Evolutionary conservation across 2,329 filamentous ascomycete genomes (phyloP).

Genomic region (Penicillium hesseltinei): DNA sequence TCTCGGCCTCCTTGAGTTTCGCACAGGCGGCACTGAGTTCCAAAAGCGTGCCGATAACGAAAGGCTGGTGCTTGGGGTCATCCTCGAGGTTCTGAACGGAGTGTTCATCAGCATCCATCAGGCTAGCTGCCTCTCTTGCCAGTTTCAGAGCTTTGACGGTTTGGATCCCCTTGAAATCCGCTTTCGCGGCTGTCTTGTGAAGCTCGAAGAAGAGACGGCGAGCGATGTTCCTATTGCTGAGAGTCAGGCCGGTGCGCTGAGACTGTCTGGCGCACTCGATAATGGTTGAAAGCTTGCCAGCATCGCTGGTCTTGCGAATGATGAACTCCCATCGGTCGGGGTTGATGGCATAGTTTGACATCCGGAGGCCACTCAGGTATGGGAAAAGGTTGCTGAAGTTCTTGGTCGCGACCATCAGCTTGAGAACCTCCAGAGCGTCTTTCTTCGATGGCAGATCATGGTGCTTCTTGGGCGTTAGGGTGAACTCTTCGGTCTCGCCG

Average conservation of each 20-base stretch:
- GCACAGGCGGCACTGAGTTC: constrained; percentile 47
- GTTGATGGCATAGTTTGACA: constrained; percentile 29
- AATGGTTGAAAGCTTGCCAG: constrained; percentile 36
- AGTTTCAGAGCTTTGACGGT: constrained; percentile 31
- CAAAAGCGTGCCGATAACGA: constrained; percentile 44
- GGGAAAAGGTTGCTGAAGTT: constrained; percentile 44
- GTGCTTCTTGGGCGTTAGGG: constrained; percentile 37
- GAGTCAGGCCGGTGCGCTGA: constrained; percentile 36
- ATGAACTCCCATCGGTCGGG: constrained; percentile 34
- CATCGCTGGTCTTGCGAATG: constrained; percentile 38
- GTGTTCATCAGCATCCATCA: constrained; percentile 41
- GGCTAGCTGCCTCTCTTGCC: constrained; percentile 34
- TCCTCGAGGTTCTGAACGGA: constrained; percentile 16
- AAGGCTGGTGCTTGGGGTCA: constrained; percentile 42
- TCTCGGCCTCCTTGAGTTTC: constrained; percentile 41
- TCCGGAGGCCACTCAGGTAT: constrained; percentile 40
- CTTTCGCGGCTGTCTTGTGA: constrained; percentile 35
- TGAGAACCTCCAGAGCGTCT: constrained; percentile 32
- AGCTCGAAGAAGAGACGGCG: constrained; percentile 38
- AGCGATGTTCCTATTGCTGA: constrained; percentile 32
- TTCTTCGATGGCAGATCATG: constrained; percentile 35
- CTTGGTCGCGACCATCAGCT: constrained; percentile 37
- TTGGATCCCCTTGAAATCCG: constrained; percentile 34
- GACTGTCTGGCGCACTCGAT: constrained; percentile 39
- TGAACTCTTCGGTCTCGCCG: constrained; percentile 40